Conservation (phyloP, 2,329 filamentous ascomycete species). For the Mycocentrospora acerina region DNA sequence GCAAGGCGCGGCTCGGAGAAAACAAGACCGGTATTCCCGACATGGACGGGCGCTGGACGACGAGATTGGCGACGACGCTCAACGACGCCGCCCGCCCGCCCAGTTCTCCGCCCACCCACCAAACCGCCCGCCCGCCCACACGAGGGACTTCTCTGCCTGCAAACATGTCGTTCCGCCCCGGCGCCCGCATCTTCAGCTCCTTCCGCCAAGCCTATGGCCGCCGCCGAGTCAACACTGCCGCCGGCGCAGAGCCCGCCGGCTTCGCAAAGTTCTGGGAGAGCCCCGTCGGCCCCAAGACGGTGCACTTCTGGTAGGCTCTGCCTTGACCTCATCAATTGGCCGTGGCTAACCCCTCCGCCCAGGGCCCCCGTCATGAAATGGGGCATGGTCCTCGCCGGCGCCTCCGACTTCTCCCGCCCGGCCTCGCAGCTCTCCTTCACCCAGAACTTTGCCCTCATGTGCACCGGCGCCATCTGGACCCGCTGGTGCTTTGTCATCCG, state of each 20-base stretch:
- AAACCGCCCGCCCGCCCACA: constrained; percentile 48
- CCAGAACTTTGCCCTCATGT: constrained; percentile 86
- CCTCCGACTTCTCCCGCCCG: constrained; percentile 88
- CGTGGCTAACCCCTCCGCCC: constrained; percentile 4
- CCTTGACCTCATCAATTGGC: background rate
- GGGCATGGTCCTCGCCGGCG: constrained; percentile 87
- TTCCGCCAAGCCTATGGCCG: constrained; percentile 59
- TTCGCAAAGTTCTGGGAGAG: constrained; percentile 69
- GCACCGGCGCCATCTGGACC: constrained; percentile 95
- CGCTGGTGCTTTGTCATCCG: constrained; percentile 98
- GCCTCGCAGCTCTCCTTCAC: constrained; percentile 90
- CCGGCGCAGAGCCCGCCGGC: constrained; percentile 49
- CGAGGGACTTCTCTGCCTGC: constrained; percentile 26
- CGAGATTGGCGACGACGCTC: background rate
- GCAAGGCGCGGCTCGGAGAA: constrained; percentile 24
- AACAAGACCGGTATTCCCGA: constrained; percentile 28
- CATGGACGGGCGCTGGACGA: constrained; percentile 13
- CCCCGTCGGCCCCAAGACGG: constrained; percentile 65
- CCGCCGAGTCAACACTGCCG: constrained; percentile 70
- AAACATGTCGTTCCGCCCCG: constrained; percentile 59
- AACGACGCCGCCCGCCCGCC: constrained; percentile 40
- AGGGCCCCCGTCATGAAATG: constrained; percentile 97
- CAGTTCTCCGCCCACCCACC: constrained; percentile 26
- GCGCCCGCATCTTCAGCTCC: constrained; percentile 58
- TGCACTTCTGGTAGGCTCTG: constrained; percentile 87